Evolutionary conservation across 306 rosid species (phyloP), one percentile per base, ranked within the genome.

Genomic region (Inga laurina): DNA sequence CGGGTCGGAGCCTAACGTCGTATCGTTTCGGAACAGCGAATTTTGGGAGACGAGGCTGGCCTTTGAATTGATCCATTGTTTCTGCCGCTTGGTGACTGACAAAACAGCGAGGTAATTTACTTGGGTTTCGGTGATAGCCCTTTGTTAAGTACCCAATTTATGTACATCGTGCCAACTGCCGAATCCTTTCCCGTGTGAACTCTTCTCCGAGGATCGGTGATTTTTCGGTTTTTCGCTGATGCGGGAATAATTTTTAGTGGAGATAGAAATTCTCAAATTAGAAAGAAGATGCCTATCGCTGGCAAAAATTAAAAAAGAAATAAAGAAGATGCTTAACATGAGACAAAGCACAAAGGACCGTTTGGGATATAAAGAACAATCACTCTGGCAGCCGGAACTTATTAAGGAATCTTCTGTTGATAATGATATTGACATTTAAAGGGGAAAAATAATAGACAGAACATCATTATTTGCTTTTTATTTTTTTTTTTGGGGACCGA

Each of bases 1-100:
- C 94, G 0, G 99, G 99, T 46, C 87, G 92, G 49, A 96, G 97
- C 46, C 21, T 61, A 15, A 96, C 41, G 37, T 87, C 89, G 87
- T 96, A 96, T 51, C 94, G 90, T 54, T 93, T 91, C 0, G 99
- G 99, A 75, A 90, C 84, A 45, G 97, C 98, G 87, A 96, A 96
- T 81, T 91, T 91, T 0, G 99, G 99, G 7, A 96, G 97, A 22
- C 97, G 98, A 48, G 99, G 86, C 41, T 94, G 92, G 13, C 94
- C 97, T 83, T 79, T 90, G 97, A 96, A 96, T 78, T 90, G 91
- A 71, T 92, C 98, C 99, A 96, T 95, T 4, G 41, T 5, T 74
- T 56, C 77, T 7, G 22, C 44, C 22, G 19, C 39, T 14, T 18
- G 61, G 61, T 15, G 24, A 49, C 45, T 30, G 16, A 24, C 35